Conservation (phyloP, 257 asterid genomes). For the Plantago elongata region DNA sequence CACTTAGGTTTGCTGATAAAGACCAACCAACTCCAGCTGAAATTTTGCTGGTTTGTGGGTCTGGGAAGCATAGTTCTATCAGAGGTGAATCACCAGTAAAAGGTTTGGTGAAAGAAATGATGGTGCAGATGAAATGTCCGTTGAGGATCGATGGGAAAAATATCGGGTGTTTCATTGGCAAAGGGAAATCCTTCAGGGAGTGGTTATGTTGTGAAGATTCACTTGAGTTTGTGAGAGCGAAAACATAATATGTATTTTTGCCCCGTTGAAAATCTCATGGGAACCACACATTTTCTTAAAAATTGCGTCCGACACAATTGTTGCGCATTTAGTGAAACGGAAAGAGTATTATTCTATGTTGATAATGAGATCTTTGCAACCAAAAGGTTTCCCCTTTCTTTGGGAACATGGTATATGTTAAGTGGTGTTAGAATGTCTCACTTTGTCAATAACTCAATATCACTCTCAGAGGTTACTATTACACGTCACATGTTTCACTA, state of each 20-base stretch:
- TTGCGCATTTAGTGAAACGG: too few relatives aligned
- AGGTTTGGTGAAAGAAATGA: conserved; percentile 52
- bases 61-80: conserved; percentile 63
- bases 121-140: conserved; percentile 54
- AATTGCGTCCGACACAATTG: too few relatives aligned
- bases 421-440: too few relatives aligned
- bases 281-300: too few relatives aligned
- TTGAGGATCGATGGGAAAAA: conserved; percentile 72
- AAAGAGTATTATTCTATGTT: too few relatives aligned
- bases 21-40: conserved; percentile 37
- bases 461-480: too few relatives aligned
- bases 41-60: conserved; percentile 65
- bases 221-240: not conserved
- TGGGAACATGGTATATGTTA: too few relatives aligned
- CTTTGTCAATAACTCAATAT: too few relatives aligned
- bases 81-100: conserved; percentile 79
- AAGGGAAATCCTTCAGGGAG: conserved; percentile 59
- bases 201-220: conserved; percentile 40
- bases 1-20: conserved; percentile 28
- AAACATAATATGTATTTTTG: not conserved
- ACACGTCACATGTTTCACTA: too few relatives aligned
- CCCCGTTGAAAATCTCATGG: not conserved
- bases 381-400: too few relatives aligned
- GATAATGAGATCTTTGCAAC: too few relatives aligned
- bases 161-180: conserved; percentile 65